phyloP scores from a whole-genome alignment of 2,329 filamentous ascomycete species.

The Aspergillus sp. region DNA sequence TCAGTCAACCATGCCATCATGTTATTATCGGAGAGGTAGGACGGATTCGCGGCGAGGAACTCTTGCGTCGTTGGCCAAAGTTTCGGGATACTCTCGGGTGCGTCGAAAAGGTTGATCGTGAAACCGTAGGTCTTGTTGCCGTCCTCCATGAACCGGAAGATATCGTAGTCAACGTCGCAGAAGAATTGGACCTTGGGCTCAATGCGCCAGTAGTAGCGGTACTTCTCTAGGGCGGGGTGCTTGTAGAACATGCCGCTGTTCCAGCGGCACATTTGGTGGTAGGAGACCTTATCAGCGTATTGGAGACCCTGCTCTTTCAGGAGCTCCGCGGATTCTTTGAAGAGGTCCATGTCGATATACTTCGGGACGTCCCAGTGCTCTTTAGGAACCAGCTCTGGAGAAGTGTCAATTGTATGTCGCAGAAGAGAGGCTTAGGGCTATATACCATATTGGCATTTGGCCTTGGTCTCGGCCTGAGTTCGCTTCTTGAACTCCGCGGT shows the following conservation, averaged over 20 bases:
- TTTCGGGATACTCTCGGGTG: conserved; percentile 77
- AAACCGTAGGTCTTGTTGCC: conserved; percentile 99
- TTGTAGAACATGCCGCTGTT: conserved; percentile 98
- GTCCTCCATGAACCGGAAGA: conserved; percentile 97
- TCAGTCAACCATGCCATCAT: conserved; percentile 88
- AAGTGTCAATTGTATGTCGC: neutral
- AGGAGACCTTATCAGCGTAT: conserved; percentile 84
- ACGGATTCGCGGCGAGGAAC: conserved; percentile 81
- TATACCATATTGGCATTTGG: conserved; percentile 78
- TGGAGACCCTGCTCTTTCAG: conserved; percentile 84
- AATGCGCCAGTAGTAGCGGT: conserved; percentile 96
- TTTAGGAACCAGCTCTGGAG: conserved; percentile 77
- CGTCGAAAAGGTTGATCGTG: conserved; percentile 95
- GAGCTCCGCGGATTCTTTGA: conserved; percentile 77
- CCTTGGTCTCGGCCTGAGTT: conserved; percentile 81
- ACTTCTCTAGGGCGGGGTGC: conserved; percentile 79
- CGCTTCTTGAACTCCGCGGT: conserved; percentile 85
- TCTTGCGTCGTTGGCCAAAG: conserved; percentile 96
- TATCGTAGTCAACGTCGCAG: conserved; percentile 97
- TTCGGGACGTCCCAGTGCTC: conserved; percentile 91
- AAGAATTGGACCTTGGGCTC: conserved; percentile 99
- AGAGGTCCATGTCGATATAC: conserved; percentile 90
- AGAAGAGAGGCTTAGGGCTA: neutral
- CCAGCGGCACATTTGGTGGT: conserved; percentile 99
- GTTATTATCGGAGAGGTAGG: conserved; percentile 79